Base-by-base conservation (phyloP, 1,284 basidiomycete genomes). In the Puccinia triticina region DNA sequence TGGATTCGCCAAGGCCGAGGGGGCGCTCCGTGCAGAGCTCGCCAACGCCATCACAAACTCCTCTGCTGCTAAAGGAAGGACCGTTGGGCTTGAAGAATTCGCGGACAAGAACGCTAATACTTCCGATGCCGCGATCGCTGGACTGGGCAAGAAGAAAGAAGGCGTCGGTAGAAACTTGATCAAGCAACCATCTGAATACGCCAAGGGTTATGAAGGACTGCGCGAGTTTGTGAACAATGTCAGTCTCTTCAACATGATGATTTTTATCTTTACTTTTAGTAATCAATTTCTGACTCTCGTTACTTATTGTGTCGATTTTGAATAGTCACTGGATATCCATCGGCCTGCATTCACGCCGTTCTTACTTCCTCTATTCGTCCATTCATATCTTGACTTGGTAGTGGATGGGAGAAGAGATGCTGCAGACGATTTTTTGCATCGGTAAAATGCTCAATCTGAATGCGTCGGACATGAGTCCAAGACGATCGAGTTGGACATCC, bases 301-400 rank as follows among this genome's bases (percentile, higher is more conserved):
- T 18, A 5, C 21, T 23, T 37, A 23, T 64, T n/a, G 23, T 37
- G 29, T n/a, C n/a, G 29, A 32, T 26, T 29, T 67, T 26, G 40
- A 43, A 77, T 61, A 85, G 85, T 85, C 86, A 64, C 84, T 86
- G 77, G 86, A 86, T 83, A 86, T 86, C 64, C 85, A 86, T 81
- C 86, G 88, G 79, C 94, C 95, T 83, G 96, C 99, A 88, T 93
- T 99, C 84, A 89, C 93, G 83, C 94, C 95, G 53, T 92, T 99
- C 50, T 88, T 98, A 23, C 96, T 96, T 86, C 97, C 97, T 4
- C 93, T 99, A 83, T 99, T 98, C 87, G 94, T 94, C 61, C 95
- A 99, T 88, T 97, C 97, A 86, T 98, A 96, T 88, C 90, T 99
- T 50, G 96, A 98, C 87, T 90, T 99, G 72, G 92, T 98, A 78